Conservation (phyloP, 805 yeast genomes). For the Sungouiozyma ichnusensis region DNA sequence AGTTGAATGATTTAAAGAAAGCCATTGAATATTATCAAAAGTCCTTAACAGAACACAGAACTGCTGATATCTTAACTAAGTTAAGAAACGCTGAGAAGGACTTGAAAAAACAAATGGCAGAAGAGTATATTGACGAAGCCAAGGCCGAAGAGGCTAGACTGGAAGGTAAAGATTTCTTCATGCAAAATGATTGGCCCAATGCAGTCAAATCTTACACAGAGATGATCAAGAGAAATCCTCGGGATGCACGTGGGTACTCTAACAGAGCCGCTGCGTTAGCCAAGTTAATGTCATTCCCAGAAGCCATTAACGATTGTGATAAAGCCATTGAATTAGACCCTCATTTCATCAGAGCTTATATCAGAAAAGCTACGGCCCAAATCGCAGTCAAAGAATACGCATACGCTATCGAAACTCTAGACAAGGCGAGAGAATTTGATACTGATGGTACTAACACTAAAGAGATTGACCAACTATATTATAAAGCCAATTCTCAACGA, state of each 20-base stretch:
- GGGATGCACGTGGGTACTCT: conserved; percentile 91
- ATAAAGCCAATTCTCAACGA: conserved; percentile 69
- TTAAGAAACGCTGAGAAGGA: conserved; percentile 82
- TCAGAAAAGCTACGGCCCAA: conserved; percentile 92
- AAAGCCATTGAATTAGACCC: conserved; percentile 84
- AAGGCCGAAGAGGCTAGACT: conserved; percentile 93
- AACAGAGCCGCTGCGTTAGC: conserved; percentile 97
- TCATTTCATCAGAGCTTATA: conserved; percentile 82
- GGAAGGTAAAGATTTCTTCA: conserved; percentile 81
- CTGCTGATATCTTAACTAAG: conserved; percentile 83
- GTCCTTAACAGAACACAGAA: conserved; percentile 93
- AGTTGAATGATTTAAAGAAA: conserved; percentile 56
- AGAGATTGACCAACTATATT: conserved; percentile 75
- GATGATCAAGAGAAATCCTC: conserved; percentile 95
- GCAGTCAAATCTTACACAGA: conserved; percentile 93
- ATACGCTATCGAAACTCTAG: conserved; percentile 70
- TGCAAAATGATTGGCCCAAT: conserved; percentile 90
- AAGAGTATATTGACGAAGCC: conserved; percentile 75
- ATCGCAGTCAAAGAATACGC: conserved; percentile 82
- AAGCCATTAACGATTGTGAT: conserved; percentile 88
- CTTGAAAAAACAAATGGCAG: conserved; percentile 66
- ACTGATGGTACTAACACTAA: conserved; percentile 46
- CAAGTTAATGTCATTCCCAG: conserved; percentile 94
- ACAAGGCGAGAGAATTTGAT: conserved; percentile 69
- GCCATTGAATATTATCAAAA: conserved; percentile 79